Percentiles rank a stretch among this genome's conserved stretches.
phyloP scores from a whole-genome alignment of 1,284 basidiomycete species.

The Mycosarcoma mackinlayi region DNA sequence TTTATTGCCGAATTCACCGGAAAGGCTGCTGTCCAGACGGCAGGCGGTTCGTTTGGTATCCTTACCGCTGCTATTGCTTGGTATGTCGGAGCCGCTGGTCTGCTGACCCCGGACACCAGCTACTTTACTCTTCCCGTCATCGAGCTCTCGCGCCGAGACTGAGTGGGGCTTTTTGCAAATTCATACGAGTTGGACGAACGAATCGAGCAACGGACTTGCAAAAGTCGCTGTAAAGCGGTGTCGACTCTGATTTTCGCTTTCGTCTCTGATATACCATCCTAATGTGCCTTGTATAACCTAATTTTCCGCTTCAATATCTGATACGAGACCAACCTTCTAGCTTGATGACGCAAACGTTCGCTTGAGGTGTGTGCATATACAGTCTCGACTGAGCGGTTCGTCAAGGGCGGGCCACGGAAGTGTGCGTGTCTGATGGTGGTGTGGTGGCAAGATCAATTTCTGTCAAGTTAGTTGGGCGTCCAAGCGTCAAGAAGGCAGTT shows the following conservation, averaged over 20 bases:
- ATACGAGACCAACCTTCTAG: background rate
- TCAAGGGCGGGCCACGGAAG: too few relatives aligned
- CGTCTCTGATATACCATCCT: conserved; percentile 1
- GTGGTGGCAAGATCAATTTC: too few relatives aligned
- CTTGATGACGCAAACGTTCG: too few relatives aligned
- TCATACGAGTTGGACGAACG: too few relatives aligned
- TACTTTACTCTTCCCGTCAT: conserved; percentile 71
- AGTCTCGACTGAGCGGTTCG: too few relatives aligned
- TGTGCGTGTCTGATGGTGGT: too few relatives aligned
- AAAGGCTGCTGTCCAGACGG: conserved; percentile 47
- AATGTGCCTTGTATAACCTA: background rate
- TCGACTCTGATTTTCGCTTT: conserved; percentile 8
- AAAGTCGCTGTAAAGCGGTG: background rate
- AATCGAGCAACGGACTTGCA: background rate
- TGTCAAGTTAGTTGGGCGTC: too few relatives aligned
- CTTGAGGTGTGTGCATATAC: too few relatives aligned
- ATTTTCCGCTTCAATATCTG: background rate
- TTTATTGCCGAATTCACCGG: conserved; percentile 62
- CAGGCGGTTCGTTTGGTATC: conserved; percentile 56
- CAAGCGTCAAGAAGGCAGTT: too few relatives aligned
- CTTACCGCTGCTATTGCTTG: conserved; percentile 60
- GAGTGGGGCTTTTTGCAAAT: background rate
- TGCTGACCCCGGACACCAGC: conserved; percentile 71
- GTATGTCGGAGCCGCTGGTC: conserved; percentile 71
- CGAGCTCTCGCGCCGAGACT: conserved; percentile 56